phyloP scores from a whole-genome alignment of 2,329 filamentous ascomycete species.

The Peltaster fructicola region DNA sequence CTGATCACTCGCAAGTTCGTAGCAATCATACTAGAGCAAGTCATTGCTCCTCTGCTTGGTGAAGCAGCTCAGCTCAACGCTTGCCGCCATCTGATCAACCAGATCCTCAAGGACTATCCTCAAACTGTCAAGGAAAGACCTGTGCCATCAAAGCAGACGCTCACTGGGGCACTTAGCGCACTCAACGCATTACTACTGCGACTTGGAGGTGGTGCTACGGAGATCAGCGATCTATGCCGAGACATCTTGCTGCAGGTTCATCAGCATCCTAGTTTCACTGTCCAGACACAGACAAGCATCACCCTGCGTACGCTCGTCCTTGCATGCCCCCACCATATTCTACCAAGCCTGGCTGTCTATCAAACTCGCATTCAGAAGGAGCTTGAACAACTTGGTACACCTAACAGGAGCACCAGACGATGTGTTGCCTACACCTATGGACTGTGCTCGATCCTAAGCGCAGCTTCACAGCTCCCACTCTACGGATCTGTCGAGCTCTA shows the following conservation, averaged over 20 bases:
- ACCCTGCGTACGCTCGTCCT: conserved; percentile 77
- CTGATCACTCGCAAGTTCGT: conserved; percentile 73
- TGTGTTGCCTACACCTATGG: conserved; percentile 88
- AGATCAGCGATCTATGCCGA: conserved; percentile 64
- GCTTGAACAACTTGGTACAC: conserved; percentile 56
- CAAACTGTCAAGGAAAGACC: conserved; percentile 71
- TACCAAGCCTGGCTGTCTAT: conserved; percentile 83
- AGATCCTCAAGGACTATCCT: conserved; percentile 85
- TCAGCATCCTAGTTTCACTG: conserved; percentile 88
- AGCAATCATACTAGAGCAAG: conserved; percentile 64
- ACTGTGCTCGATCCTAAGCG: conserved; percentile 76
- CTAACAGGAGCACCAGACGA: conserved; percentile 59
- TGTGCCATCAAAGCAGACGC: conserved; percentile 72
- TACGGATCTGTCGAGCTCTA: conserved; percentile 95
- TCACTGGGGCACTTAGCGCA: conserved; percentile 64
- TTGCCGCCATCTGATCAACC: conserved; percentile 66
- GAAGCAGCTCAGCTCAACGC: conserved; percentile 78
- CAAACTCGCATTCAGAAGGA: conserved; percentile 91
- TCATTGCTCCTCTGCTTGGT: conserved; percentile 67
- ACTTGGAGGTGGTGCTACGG: conserved; percentile 65
- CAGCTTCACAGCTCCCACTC: conserved; percentile 69
- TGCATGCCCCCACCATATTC: conserved; percentile 77
- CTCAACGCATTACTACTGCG: conserved; percentile 61
- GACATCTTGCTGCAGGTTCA: conserved; percentile 80
- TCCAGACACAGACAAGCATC: conserved; percentile 75